Conservation (phyloP, 2,329 filamentous ascomycete species). For the Allantophomopsis cytisporea region DNA sequence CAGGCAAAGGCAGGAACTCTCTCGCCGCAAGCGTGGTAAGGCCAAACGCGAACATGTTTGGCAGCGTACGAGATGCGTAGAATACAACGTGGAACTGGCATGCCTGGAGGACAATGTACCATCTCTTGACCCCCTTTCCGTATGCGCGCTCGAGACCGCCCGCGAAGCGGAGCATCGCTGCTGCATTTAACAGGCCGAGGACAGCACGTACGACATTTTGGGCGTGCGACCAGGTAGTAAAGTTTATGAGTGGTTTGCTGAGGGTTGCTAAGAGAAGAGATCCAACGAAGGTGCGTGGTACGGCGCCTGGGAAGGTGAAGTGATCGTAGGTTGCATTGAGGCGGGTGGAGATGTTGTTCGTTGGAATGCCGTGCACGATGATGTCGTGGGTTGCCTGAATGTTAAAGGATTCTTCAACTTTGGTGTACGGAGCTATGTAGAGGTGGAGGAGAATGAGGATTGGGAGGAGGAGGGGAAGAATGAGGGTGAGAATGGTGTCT, state of each 20-base stretch:
- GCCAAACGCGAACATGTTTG: conserved; percentile 93
- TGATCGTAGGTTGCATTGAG: conserved; percentile 69
- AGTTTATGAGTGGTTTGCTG: conserved; percentile 49
- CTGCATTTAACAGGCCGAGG: conserved; percentile 65
- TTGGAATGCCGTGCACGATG: conserved; percentile 64
- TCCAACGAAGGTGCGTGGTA: conserved; percentile 83
- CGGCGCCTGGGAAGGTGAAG: conserved; percentile 77
- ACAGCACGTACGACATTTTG: conserved; percentile 59
- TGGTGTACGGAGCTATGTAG: conserved; percentile 71
- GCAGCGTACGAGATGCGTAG: conserved; percentile 82
- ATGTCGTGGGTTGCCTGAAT: conserved; percentile 91
- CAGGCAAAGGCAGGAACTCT: conserved; percentile 24
- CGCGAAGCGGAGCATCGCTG: conserved; percentile 52
- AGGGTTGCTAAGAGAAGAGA: conserved; percentile 62
- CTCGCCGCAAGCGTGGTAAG: conserved; percentile 54
- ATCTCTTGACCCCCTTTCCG: conserved; percentile 54
- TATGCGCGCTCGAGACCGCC: conserved; percentile 50
- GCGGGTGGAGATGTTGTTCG: conserved; percentile 32
- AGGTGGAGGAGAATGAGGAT: conserved; percentile 55
- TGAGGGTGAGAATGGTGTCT: conserved; percentile 22
- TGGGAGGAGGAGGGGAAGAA: conserved; percentile 44
- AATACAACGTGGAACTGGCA: conserved; percentile 89
- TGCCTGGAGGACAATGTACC: conserved; percentile 67
- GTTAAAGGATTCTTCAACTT: conserved; percentile 98
- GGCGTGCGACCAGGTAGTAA: conserved; percentile 39